Base-by-base conservation (phyloP, 2,329 filamentous ascomycete species). In the Alternaria triticimaculans region DNA sequence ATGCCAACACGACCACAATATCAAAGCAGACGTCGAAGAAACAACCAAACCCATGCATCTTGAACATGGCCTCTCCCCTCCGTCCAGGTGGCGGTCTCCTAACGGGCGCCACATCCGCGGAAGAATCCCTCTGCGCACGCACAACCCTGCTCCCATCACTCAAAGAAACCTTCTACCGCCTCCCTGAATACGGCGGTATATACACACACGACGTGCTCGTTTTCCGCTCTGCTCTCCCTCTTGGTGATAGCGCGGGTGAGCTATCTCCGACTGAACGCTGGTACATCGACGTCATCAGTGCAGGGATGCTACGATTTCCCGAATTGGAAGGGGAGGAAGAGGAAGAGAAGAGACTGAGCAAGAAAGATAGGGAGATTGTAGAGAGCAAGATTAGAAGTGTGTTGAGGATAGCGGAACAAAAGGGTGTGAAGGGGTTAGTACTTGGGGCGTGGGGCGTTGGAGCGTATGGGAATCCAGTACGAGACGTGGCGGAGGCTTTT, bases 361-460 rank as follows among this genome's bases (percentile, higher is more conserved):
- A 81, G 46, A 84, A 79, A 48, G 87, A 90, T 60, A 80, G 85
- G 2, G 86, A 87, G 43, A 65, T 86, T 9, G 83, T 83, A 0
- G 69, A 83, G 25, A 76, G 78, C 7, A 90, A 90, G 77, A 90
- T 91, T 84, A 81, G 82, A 25, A 83, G 82, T 6, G 87, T 89
- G 2, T 71, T 90, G 74, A 81, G 87, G 2, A 84, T 90, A 5
- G 68, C 65, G 6, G 81, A 83, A 3, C 75, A 81, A 9, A 71
- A 78, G 61, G 84, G 85, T 0, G 81, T 81, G 5, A 80, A 78
- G 41, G 84, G 80, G 59, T 69, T 90, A 0, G 85, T 91, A 0
- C 79, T 90, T 0, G 89, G 89, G 0, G 88, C 88, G 0, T 90
- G 88, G 87, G 89, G 89, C 0, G 90, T 88, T 63, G 88, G 88